Base-by-base conservation (phyloP, 2,329 filamentous ascomycete genomes). In the Trichoderma koningiopsis region DNA sequence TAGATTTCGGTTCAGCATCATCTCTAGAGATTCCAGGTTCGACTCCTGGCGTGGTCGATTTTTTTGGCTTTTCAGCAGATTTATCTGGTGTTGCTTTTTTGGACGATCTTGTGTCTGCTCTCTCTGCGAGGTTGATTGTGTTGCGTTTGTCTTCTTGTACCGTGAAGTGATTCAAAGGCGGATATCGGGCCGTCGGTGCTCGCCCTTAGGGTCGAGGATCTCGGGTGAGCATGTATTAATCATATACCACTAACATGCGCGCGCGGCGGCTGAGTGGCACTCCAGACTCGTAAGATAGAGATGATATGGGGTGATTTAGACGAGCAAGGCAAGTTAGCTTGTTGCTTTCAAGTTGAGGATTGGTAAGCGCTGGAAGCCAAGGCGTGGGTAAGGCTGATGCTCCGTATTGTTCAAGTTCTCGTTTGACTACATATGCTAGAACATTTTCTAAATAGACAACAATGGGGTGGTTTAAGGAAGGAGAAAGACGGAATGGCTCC, bases 1-100 rank as follows among this genome's bases (percentile, higher is more conserved):
- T 76, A 77, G 76, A 78, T 78, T 78, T 78, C 77, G 77, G 77
- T 75, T 66, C 33, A 33, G 47, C 60, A 64, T 64, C 31, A 70
- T 65, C 76, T 77, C 76, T 77, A 77, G 73, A 77, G 76, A 77
- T 77, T 78, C 76, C 76, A 78, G 76, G 76, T 78, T 78, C 76
- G 76, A 78, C 73, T 77, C 76, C 76, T 78, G 76, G 75, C 75
- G 76, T 76, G 76, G 76, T 78, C 76, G 77, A 53, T 43, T 68
- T 65, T 71, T 71, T 70, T 55, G 14, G 11, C 7, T 56, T 52
- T 67, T 53, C 1, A 7, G 22, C 63, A n/a, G 7, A 11, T 22
- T 47, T 1, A 10, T 43, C 16, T 2, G 6, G 14, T 35, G 0
- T 47, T 5, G 16, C 16, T 22, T 49, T 47, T 33, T 60, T 22